A percentile compares a stretch with the other conserved stretches of the same genome.
phyloP scores from a whole-genome alignment of 177 flowering plant genomes.

The Vitis hybrid region DNA sequence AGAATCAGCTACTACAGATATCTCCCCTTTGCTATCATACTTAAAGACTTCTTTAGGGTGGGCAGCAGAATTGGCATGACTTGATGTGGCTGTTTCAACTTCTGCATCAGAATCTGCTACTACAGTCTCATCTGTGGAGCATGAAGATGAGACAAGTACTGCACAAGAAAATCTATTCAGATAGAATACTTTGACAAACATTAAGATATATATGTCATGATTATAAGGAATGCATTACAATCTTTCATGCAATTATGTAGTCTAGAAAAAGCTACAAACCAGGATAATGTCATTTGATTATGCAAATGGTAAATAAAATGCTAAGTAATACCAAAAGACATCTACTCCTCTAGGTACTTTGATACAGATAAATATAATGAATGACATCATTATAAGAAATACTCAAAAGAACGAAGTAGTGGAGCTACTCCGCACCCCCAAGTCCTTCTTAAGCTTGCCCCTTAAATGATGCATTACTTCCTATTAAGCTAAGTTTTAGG shows the following conservation, averaged over 20 bases:
- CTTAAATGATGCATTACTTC: too few species aligned
- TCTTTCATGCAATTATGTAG: neutral
- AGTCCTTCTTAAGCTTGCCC: too few species aligned
- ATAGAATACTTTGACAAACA: neutral
- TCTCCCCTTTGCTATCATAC: constrained; percentile 13
- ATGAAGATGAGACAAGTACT: constrained; percentile 76
- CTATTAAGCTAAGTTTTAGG: too few species aligned
- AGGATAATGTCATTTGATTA: neutral
- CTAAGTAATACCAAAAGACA: too few species aligned
- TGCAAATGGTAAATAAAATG: neutral
- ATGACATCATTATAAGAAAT: too few species aligned
- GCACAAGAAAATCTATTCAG: constrained; percentile 27
- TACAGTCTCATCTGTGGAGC: constrained; percentile 87
- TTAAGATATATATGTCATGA: neutral
- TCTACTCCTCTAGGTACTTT: too few species aligned
- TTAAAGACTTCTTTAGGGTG: constrained; percentile 6
- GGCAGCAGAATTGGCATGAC: constrained; percentile 10
- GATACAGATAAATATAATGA: too few species aligned
- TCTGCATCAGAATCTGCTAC: constrained; percentile 91
- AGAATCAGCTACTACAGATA: constrained; percentile 3
- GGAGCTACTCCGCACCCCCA: too few species aligned
- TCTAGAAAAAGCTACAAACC: neutral
- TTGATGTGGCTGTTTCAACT: constrained; percentile 51
- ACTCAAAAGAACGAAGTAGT: too few species aligned
- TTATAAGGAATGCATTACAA: neutral